Percentiles rank a stretch among this genome's conserved stretches.
Evolutionary conservation across 192 early-diverging fungal genomes (phyloP).

Genomic region (Backusella luteola): DNA sequence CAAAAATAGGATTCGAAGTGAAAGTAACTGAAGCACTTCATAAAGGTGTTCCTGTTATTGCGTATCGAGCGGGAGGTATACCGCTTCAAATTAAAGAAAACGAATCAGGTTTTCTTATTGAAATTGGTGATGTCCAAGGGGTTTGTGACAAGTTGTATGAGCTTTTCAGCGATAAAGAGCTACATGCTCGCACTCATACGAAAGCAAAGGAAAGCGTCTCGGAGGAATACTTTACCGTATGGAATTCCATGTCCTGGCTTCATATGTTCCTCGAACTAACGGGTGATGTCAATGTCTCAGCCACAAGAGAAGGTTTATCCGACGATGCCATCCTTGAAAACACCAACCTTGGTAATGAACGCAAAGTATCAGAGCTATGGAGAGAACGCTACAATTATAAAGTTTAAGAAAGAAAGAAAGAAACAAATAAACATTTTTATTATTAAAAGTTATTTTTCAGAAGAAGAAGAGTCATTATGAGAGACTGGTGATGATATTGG

Average conservation of each 20-base stretch:
- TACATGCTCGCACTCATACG: constrained; percentile 43
- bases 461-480: background rate
- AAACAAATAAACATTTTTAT: background rate
- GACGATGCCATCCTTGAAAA: constrained; percentile 11
- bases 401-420: background rate
- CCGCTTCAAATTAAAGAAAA: constrained; percentile 76
- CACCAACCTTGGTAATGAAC: constrained; percentile 29
- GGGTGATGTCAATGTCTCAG: constrained; percentile 13
- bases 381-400: constrained; percentile 9
- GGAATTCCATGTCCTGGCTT: constrained; percentile 74
- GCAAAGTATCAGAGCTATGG: constrained; percentile 15
- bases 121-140: constrained; percentile 55
- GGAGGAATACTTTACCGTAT: constrained; percentile 69
- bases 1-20: constrained; percentile 63
- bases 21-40: constrained; percentile 76
- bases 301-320: constrained; percentile 20
- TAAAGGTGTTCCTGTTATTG: constrained; percentile 57
- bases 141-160: constrained; percentile 61
- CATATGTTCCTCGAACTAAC: constrained; percentile 61
- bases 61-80: constrained; percentile 71
- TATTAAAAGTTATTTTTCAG: background rate
- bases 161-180: constrained; percentile 54
- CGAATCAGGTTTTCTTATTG: constrained; percentile 65
- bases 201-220: constrained; percentile 45
- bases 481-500: constrained; percentile 8